Base-by-base conservation (phyloP, 768 basidiomycete genomes). In the Rhizopogon salebrosus region DNA sequence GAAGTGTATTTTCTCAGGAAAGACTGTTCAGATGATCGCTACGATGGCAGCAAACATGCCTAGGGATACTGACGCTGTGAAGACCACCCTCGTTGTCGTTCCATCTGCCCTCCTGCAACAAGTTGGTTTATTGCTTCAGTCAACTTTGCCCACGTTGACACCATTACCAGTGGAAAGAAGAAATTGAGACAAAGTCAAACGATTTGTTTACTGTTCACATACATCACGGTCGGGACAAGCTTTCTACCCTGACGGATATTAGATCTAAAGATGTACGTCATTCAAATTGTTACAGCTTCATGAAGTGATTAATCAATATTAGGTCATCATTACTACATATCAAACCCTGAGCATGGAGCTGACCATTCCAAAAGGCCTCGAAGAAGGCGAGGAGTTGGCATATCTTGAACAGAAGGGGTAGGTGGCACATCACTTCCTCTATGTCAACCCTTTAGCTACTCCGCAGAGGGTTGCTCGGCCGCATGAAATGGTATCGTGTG, bases 1-100 rank as follows among this genome's bases (percentile, higher is more conserved):
- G 8, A 40, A 43, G 20, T 37, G 22, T 34, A 20, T 41, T n/a
- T 7, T 24, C 10, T 20, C 45, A 79, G 80, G 82, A 3, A 87
- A 89, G 70, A 88, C 86, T 7, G 82, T 89, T 1, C 86, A 89
- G 62, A 85, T 86, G 80, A 89, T 92, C 42, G 89, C 89, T 3
- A 80, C 82, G 0, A 89, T 92, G 81, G 80, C 77, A 18, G 75
- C 75, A 62, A 88, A 90, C 59, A 74, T 75, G 60, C 82, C 87
- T 0, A 62, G 62, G 0, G 58, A 64, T 0, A 71, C 79, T 26
- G 78, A 80, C 16, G 66, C 73, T 56, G 20, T 40, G 70, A 76
- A 76, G 41, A 80, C 81, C 0, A 91, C 84, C 8, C 78, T 92
- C 2, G 78, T 92, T 49, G 78, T 92, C 18, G 88, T 89, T 2